Base-by-base conservation (phyloP, 768 basidiomycete species). In the Sporobolomyces roseus region DNA sequence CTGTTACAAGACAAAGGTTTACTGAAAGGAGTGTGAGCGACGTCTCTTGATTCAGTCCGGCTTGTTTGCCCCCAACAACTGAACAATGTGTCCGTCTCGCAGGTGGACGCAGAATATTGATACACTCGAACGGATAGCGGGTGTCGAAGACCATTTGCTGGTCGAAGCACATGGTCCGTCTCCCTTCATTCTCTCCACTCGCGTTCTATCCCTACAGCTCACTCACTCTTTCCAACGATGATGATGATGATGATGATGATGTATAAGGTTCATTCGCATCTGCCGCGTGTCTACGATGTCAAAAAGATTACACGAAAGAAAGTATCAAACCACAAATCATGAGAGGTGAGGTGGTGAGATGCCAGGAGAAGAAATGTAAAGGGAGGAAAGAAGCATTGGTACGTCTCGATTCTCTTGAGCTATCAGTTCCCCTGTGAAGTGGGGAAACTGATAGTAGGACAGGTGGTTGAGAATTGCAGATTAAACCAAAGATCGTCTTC, bases 191-290 rank as follows among this genome's bases (percentile, higher is more conserved):
- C n/a, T n/a, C n/a, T n/a, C n/a, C n/a, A n/a, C n/a, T n/a, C n/a
- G n/a, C n/a, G n/a, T n/a, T n/a, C n/a, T n/a, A n/a, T n/a, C n/a
- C n/a, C n/a, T n/a, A n/a, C n/a, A n/a, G n/a, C n/a, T n/a, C n/a
- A n/a, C n/a, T n/a, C n/a, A n/a, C n/a, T n/a, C n/a, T n/a, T n/a
- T n/a, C n/a, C n/a, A n/a, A n/a, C n/a, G n/a, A n/a, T n/a, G n/a
- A n/a, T n/a, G n/a, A n/a, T n/a, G n/a, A n/a, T n/a, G n/a, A n/a
- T n/a, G n/a, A n/a, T n/a, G n/a, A n/a, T n/a, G n/a, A n/a, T n/a
- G n/a, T n/a, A n/a, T n/a, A n/a, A n/a, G 70, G 94, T 4, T 93
- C 90, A 73, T 99, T 98, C 73, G 94, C 94, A 0, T 80, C 82
- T 2, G 90, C 94, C 62, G 82, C 85, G 59, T 99, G 96, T 73